Evolutionary conservation across 2,329 filamentous ascomycete genomes (phyloP).

Genomic region (Alternaria sp.): DNA sequence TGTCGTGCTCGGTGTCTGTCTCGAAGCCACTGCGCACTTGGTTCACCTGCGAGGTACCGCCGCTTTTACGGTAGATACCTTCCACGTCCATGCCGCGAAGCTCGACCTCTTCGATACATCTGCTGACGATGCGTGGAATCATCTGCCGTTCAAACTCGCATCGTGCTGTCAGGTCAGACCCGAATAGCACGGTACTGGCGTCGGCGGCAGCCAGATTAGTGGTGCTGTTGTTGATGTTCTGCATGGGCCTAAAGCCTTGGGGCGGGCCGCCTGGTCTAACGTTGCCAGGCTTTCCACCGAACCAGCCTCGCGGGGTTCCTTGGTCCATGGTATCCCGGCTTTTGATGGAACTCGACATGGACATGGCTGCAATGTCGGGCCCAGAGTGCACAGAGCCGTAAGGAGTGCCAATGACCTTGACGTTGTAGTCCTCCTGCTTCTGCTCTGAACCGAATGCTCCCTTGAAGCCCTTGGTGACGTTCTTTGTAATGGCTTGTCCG

Average conservation of each 20-base stretch:
- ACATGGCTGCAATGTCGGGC: conserved; percentile 43
- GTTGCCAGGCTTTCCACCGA: conserved; percentile 34
- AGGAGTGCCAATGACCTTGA: conserved; percentile 56
- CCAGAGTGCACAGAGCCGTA: conserved; percentile 47
- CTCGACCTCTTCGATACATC: conserved; percentile 97
- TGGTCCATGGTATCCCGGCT: conserved; percentile 31
- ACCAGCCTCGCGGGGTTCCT: conserved; percentile 41
- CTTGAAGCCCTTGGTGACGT: conserved; percentile 92
- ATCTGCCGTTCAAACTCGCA: conserved; percentile 87
- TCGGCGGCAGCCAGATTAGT: conserved; percentile 45
- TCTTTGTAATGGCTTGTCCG: conserved; percentile 90
- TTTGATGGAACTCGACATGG: conserved; percentile 41
- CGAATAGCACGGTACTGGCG: conserved; percentile 70
- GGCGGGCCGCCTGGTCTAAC: conserved; percentile 15
- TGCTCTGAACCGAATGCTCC: conserved; percentile 75
- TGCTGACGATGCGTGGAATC: conserved; percentile 87
- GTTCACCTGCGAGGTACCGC: conserved; percentile 89
- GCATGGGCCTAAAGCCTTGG: conserved; percentile 41
- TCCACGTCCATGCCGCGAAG: conserved; percentile 95
- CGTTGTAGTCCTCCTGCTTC: conserved; percentile 63
- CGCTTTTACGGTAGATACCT: conserved; percentile 97
- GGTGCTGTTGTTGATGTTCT: conserved; percentile 52
- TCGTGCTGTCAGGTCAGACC: conserved; percentile 84
- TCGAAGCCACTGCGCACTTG: conserved; percentile 91
- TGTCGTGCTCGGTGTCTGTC: conserved; percentile 82